Conservation (phyloP, 2,329 filamentous ascomycete genomes). For the Chaetothyriales sp. region DNA sequence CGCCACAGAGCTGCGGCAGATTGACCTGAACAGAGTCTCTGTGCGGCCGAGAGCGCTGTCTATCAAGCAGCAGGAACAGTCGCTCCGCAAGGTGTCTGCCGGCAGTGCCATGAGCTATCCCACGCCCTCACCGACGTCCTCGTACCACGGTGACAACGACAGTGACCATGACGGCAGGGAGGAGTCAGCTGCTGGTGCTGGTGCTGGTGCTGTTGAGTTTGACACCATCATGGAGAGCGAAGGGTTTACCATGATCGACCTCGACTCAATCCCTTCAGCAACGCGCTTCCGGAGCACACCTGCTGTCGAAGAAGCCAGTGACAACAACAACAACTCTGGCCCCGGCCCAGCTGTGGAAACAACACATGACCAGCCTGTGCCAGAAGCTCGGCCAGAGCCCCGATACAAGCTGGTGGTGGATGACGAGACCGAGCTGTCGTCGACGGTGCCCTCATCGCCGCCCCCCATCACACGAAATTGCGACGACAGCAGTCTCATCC, state of each 20-base stretch:
- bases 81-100: constrained; percentile 11
- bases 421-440: constrained; percentile 15
- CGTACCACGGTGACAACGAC: constrained; percentile 11
- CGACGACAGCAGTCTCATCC: constrained; percentile 4
- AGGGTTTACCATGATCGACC: constrained; percentile 43
- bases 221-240: constrained; percentile 43
- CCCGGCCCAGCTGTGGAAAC: not conserved
- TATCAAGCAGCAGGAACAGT: constrained; percentile 4
- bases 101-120: constrained; percentile 17
- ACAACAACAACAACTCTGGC: not conserved
- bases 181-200: not conserved
- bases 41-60: constrained; percentile 7
- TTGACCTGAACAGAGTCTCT: constrained; percentile 14
- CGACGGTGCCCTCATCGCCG: constrained; percentile 15
- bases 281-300: constrained; percentile 17
- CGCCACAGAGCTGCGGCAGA: constrained; percentile 8
- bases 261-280: constrained; percentile 38
- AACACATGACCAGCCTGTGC: not conserved
- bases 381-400: not conserved
- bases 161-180: constrained; percentile 6
- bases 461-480: constrained; percentile 7
- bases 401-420: not conserved
- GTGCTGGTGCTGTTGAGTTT: constrained; percentile 30
- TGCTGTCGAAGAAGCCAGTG: not conserved
- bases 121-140: constrained; percentile 17